Base-by-base conservation (phyloP, 1,284 basidiomycete genomes). In the Cystobasidiaceae sp. region DNA sequence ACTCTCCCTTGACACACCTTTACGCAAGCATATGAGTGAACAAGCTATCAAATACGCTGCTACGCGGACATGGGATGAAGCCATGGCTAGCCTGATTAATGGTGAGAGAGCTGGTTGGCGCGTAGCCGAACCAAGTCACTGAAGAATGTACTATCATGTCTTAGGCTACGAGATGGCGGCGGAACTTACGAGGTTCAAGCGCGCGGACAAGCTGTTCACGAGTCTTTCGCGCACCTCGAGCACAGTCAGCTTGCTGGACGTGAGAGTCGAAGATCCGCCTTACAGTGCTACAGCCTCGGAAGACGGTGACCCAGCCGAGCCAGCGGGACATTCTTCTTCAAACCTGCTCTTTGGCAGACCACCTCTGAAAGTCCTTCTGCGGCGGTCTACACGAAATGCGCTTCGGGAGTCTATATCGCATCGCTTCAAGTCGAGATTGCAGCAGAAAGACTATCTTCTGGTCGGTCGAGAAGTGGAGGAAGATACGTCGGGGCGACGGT, bases 91-190 rank as follows among this genome's bases (percentile, higher is more conserved):
- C 19, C 23, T 66, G n/a, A 32, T 66, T 11, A n/a, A 48, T 32
- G 61, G 61, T 56, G 30, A 25, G 58, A 7, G n/a, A n/a, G n/a
- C n/a, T n/a, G n/a, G n/a, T n/a, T n/a, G n/a, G n/a, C n/a, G n/a
- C n/a, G n/a, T n/a, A n/a, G n/a, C n/a, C n/a, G n/a, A n/a, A n/a
- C n/a, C n/a, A n/a, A n/a, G n/a, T n/a, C n/a, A n/a, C n/a, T n/a
- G n/a, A n/a, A n/a, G n/a, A n/a, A n/a, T n/a, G n/a, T n/a, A n/a
- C n/a, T n/a, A n/a, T n/a, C n/a, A n/a, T n/a, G n/a, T n/a, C n/a
- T n/a, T n/a, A 54, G 64, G 64, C 37, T 66, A 66, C 37, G 21
- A 34, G n/a, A 48, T 44, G 34, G 64, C 56, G 11, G 64, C 64
- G 5, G 5, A 30, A 0, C 13, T 60, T n/a, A 66, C 56, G 17